These are phyloP conservation scores for Macrolepiota dolichaula DNA, from an alignment of 768 basidiomycete genomes.

Conservation along the genomic window DNA sequence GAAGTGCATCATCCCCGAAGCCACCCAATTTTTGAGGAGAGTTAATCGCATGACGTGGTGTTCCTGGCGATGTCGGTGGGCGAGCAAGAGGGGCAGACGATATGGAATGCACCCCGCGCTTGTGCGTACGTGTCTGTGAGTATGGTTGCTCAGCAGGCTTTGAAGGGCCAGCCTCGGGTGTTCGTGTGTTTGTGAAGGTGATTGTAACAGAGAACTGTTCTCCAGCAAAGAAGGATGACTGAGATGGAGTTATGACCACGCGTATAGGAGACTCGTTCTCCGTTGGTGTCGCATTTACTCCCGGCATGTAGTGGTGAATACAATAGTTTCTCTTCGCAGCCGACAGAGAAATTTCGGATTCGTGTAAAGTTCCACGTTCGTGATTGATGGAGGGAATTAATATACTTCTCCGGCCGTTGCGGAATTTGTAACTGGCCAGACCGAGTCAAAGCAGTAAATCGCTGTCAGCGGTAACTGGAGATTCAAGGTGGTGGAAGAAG, in stretches of 20 bases:
- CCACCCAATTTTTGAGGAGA: slow-evolving; percentile 16
- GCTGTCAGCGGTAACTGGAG: not conserved
- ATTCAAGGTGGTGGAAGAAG: not conserved
- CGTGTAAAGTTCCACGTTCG: not conserved
- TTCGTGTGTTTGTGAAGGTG: slow-evolving; percentile 80
- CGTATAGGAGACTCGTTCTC: slow-evolving; percentile 32
- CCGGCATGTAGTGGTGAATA: not conserved
- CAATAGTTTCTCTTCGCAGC: not conserved
- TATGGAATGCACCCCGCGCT: slow-evolving; percentile 74
- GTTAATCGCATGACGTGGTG: slow-evolving; percentile 33
- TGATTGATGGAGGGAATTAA: not conserved
- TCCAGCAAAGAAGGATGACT: slow-evolving; percentile 91
- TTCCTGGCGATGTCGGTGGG: slow-evolving; percentile 81
- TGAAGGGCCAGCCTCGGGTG: slow-evolving; percentile 39
- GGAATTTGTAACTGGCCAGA: not conserved
- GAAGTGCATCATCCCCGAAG: not conserved
- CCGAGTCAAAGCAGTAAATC: not conserved
- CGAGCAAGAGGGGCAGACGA: slow-evolving; percentile 79
- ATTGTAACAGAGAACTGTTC: slow-evolving; percentile 83
- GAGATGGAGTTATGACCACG: slow-evolving; percentile 72
- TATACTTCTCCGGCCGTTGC: not conserved
- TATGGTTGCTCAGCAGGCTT: slow-evolving; percentile 13
- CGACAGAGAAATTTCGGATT: too few species aligned
- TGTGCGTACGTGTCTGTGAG: slow-evolving; percentile 32
- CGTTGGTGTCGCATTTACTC: not conserved